Evolutionary conservation across 2,329 filamentous ascomycete species (phyloP).

Genomic region (Pseudofabraea citricarpa): DNA sequence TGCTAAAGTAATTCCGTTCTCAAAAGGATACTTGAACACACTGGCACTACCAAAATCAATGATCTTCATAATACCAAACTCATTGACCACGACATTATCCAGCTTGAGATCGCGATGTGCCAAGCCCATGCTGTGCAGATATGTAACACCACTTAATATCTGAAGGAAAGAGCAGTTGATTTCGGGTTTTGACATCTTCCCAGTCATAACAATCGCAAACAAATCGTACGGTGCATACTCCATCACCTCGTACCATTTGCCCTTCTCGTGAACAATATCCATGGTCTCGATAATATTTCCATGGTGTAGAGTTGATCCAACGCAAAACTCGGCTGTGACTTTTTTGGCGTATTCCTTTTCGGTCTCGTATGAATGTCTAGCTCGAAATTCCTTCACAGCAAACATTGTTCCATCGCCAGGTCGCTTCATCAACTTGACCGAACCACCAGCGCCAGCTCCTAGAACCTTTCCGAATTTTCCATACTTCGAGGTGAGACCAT

Average conservation of each 20-base stretch:
- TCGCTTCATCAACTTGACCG: constrained; percentile 89
- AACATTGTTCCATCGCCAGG: constrained; percentile 91
- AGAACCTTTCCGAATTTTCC: constrained; percentile 93
- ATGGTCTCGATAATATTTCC: constrained; percentile 98
- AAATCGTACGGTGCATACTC: constrained; percentile 95
- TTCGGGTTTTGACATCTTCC: constrained; percentile 91
- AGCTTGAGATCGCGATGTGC: constrained; percentile 94
- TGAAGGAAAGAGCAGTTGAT: constrained; percentile 89
- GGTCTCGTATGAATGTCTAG: constrained; percentile 86
- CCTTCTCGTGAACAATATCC: constrained; percentile 92
- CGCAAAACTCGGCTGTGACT: constrained; percentile 95
- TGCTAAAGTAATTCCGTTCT: constrained; percentile 77
- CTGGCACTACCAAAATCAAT: constrained; percentile 98
- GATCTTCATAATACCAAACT: constrained; percentile 97
- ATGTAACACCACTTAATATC: constrained; percentile 90
- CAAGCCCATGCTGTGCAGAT: constrained; percentile 90
- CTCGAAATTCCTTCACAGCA: constrained; percentile 94
- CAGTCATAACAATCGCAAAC: constrained; percentile 98
- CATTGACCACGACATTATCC: constrained; percentile 96
- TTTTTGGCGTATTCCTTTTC: constrained; percentile 98
- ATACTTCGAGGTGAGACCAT: constrained; percentile 85
- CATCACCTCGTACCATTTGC: constrained; percentile 98
- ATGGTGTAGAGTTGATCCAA: constrained; percentile 93
- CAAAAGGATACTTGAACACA: constrained; percentile 96
- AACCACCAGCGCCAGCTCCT: constrained; percentile 90